phyloP scores from a whole-genome alignment of 2,329 filamentous ascomycete species.

The Onygenales sp. region DNA sequence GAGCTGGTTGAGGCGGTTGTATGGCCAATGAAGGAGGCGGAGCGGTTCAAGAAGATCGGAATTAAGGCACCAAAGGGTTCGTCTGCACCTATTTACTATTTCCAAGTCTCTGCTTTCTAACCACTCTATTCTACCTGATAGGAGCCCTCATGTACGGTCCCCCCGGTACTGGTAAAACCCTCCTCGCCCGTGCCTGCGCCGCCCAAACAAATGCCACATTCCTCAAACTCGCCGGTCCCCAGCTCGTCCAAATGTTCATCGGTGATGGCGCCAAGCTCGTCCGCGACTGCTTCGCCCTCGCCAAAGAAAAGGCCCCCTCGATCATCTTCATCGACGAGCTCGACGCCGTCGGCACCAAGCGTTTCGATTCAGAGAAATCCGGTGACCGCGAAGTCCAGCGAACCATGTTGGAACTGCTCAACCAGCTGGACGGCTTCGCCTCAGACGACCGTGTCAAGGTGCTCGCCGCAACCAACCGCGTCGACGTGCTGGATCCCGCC shows the following conservation, averaged over 20 bases:
- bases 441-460: conserved; percentile 97
- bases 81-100: conserved; percentile 15
- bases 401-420: conserved; percentile 97
- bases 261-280: conserved; percentile 97
- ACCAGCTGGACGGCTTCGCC: conserved; percentile 96
- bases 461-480: conserved; percentile 84
- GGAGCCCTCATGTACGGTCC: conserved; percentile 94
- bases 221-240: conserved; percentile 93
- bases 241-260: conserved; percentile 99
- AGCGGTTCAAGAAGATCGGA: conserved; percentile 98
- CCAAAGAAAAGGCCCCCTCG: conserved; percentile 96
- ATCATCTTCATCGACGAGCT: conserved; percentile 99
- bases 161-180: conserved; percentile 41
- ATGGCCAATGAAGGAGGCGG: conserved; percentile 99
- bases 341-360: conserved; percentile 96
- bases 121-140: conserved; percentile 26
- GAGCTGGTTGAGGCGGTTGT: conserved; percentile 97
- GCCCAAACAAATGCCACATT: conserved; percentile 98
- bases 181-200: conserved; percentile 84
- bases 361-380: conserved; percentile 96
- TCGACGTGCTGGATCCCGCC: conserved; percentile 87
- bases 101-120: conserved; percentile 5
- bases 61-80: conserved; percentile 98
- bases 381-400: conserved; percentile 96
- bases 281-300: conserved; percentile 91